Percentiles rank a stretch among this genome's conserved stretches.
These are phyloP conservation scores for Hippophae tibetana DNA, from an alignment of 306 rosid species.

Conservation along the genomic window DNA sequence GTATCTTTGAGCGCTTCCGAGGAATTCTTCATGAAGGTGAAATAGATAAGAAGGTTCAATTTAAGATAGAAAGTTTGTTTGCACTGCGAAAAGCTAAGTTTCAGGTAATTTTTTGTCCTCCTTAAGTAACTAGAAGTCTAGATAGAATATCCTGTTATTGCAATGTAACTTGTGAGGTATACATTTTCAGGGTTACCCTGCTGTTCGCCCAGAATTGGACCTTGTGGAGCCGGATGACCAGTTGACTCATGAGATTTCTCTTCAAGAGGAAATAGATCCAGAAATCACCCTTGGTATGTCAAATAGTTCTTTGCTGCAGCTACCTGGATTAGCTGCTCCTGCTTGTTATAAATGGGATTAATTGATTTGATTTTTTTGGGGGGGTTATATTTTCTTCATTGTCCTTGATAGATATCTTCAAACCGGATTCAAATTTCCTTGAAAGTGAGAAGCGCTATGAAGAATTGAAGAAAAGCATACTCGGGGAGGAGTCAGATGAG, in stretches of 20 bases:
- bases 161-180: no score
- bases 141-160: no score
- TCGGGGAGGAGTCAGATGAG: slow-evolving; percentile 68
- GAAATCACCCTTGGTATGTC: slow-evolving; percentile 26
- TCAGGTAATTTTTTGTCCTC: slow-evolving; percentile 24
- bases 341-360: no score
- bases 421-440: no score
- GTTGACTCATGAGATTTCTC: slow-evolving; percentile 27
- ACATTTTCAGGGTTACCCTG: slow-evolving; percentile 15
- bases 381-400: no score
- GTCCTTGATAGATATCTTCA: no score
- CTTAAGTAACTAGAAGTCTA: slow-evolving; percentile 4
- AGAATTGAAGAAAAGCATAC: slow-evolving; percentile 46
- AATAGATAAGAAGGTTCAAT: slow-evolving; percentile 81
- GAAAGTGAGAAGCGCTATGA: no score
- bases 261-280: slow-evolving; percentile 33
- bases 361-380: no score
- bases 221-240: slow-evolving; percentile 30
- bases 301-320: no score
- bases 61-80: slow-evolving; percentile 66
- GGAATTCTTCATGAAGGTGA: slow-evolving; percentile 98
- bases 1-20: slow-evolving; percentile 94
- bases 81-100: slow-evolving; percentile 65
- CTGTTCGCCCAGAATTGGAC: slow-evolving; percentile 37
- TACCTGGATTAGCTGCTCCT: no score